A percentile compares a stretch with the other conserved stretches of the same genome.
Conservation (phyloP, 495 filamentous ascomycete species). For the Penicillium soppii region DNA sequence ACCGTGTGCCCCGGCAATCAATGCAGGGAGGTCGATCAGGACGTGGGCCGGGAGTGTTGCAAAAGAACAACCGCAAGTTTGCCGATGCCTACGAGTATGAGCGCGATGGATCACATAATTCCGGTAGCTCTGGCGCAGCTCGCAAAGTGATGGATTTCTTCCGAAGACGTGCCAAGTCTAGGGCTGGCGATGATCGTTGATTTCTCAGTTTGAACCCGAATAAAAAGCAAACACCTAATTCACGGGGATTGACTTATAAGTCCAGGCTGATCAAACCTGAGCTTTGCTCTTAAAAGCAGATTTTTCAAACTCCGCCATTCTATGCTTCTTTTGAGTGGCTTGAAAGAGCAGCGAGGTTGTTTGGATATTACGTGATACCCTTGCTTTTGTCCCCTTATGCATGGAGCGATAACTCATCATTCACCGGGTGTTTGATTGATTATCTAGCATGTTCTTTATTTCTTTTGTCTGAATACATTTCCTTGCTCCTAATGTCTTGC, state of each 20-base stretch:
- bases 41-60: slow-evolving; percentile 58
- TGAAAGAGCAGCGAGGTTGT: slow-evolving; percentile 40
- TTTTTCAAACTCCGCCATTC: slow-evolving; percentile 22
- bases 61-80: slow-evolving; percentile 84
- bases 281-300: slow-evolving; percentile 24
- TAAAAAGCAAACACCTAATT: slow-evolving; percentile 10
- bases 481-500: slow-evolving; percentile 31
- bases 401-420: slow-evolving; percentile 36
- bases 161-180: slow-evolving; percentile 76
- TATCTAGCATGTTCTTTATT: slow-evolving; percentile 38
- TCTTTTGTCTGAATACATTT: slow-evolving; percentile 39
- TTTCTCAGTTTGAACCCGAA: not conserved
- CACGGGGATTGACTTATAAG: slow-evolving; percentile 11
- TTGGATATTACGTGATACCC: slow-evolving; percentile 51
- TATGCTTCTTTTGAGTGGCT: slow-evolving; percentile 18
- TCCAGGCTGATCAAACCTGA: slow-evolving; percentile 16
- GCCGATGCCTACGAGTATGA: slow-evolving; percentile 86
- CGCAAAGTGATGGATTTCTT: slow-evolving; percentile 98
- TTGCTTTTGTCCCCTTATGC: slow-evolving; percentile 42
- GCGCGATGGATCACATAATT: slow-evolving; percentile 62
- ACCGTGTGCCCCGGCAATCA: slow-evolving; percentile 41
- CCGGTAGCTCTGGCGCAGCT: slow-evolving; percentile 80
- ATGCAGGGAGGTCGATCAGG: slow-evolving; percentile 44
- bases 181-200: slow-evolving; percentile 59
- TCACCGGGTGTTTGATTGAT: slow-evolving; percentile 28